Percentiles rank a stretch among this genome's conserved stretches.
These are phyloP conservation scores for Penicillium carneum DNA, from an alignment of 2,329 filamentous ascomycete species.

Conservation along the genomic window DNA sequence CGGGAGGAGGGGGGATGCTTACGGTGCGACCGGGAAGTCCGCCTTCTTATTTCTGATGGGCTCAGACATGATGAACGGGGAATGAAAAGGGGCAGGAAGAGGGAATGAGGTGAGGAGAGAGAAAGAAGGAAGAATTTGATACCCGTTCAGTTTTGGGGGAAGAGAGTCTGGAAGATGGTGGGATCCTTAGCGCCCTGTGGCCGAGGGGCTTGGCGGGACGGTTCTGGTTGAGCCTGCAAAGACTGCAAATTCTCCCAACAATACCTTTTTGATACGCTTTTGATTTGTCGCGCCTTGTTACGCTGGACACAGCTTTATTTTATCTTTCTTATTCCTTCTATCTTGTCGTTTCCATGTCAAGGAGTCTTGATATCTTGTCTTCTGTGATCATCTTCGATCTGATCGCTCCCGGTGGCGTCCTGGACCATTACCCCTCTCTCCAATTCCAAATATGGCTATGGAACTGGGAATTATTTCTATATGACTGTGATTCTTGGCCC, in stretches of 20 bases:
- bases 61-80: slow-evolving; percentile 67
- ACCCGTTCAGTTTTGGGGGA: slow-evolving; percentile 46
- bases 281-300: neutral
- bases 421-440: slow-evolving; percentile 19
- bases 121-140: slow-evolving; percentile 50
- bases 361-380: neutral
- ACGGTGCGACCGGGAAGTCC: slow-evolving; percentile 69
- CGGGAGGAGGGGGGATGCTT: slow-evolving; percentile 48
- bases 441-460: neutral
- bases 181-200: slow-evolving; percentile 52
- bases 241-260: slow-evolving; percentile 40
- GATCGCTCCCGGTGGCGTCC: slow-evolving; percentile 11
- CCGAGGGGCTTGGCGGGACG: slow-evolving; percentile 52
- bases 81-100: slow-evolving; percentile 20
- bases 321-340: neutral
- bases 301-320: neutral
- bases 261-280: slow-evolving; percentile 23
- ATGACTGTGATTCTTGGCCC: neutral
- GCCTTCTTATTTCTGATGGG: slow-evolving; percentile 72
- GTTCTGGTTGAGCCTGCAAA: slow-evolving; percentile 36
- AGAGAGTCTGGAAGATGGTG: slow-evolving; percentile 45
- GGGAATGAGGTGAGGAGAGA: slow-evolving; percentile 26
- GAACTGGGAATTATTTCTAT: neutral
- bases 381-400: neutral
- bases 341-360: neutral